phyloP scores from a whole-genome alignment of 2,329 filamentous ascomycete species.

The Arthrobotrys entomopaga region DNA sequence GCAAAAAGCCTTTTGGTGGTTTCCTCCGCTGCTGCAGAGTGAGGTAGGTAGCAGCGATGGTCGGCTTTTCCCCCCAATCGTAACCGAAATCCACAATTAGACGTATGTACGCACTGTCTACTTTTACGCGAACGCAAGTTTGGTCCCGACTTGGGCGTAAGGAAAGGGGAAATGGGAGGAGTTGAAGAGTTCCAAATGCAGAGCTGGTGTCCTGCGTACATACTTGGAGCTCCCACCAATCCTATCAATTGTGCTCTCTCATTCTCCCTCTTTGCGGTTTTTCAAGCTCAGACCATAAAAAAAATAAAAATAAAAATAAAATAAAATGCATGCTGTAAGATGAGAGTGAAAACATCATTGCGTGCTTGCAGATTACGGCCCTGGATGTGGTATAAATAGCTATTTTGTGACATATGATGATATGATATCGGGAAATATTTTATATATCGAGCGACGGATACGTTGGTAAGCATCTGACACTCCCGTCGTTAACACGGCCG shows the following conservation, averaged over 20 bases:
- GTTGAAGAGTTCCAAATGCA: conserved; percentile 13
- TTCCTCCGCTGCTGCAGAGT: too few species aligned
- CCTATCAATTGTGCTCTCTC: background rate
- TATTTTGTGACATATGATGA: conserved; percentile 4
- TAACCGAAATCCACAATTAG: too few species aligned
- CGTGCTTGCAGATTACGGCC: conserved; percentile 35
- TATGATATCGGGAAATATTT: background rate
- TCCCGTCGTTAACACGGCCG: too few species aligned
- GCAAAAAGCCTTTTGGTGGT: too few species aligned
- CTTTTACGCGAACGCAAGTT: background rate
- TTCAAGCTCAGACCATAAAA: conserved; percentile 30
- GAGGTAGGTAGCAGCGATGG: too few species aligned
- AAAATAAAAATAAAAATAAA: background rate
- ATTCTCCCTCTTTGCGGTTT: background rate
- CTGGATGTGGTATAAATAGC: conserved; percentile 40
- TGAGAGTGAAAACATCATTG: conserved; percentile 20
- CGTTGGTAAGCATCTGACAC: background rate
- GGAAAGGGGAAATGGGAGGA: background rate
- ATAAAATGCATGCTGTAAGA: conserved; percentile 28
- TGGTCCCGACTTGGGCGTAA: background rate
- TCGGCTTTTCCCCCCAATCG: too few species aligned
- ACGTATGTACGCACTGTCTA: too few species aligned
- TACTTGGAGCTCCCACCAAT: conserved; percentile 23
- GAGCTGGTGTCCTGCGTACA: background rate
- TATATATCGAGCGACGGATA: conserved; percentile 1